Percentiles rank a stretch among this genome's conserved stretches.
phyloP scores from a whole-genome alignment of 257 asterid genomes.

The Voacanga thouarsii region DNA sequence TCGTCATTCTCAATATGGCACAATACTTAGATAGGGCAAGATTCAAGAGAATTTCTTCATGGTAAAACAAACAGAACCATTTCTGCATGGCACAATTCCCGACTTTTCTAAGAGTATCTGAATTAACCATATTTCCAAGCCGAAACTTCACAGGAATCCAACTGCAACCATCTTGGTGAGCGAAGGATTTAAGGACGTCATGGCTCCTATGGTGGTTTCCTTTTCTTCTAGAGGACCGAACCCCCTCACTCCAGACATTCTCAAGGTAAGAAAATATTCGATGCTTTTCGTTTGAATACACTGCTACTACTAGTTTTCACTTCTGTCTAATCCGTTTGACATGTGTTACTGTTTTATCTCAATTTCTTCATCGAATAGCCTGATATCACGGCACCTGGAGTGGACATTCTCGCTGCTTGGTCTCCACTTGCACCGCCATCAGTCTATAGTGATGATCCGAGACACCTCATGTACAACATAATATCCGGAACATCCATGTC shows the following conservation, averaged over 20 bases:
- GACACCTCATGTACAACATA: constrained; percentile 24
- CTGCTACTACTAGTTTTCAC: neutral
- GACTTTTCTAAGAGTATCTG: neutral
- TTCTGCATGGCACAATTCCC: neutral
- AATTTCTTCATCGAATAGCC: constrained; percentile 2
- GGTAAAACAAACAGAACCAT: too few species aligned
- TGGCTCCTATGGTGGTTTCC: constrained; percentile 37
- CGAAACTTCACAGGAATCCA: constrained; percentile 8
- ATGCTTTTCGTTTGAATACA: neutral
- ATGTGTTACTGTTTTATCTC: neutral
- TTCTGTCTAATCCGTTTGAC: neutral
- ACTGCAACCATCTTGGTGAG: constrained; percentile 18
- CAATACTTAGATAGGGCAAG: too few species aligned
- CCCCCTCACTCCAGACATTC: constrained; percentile 12
- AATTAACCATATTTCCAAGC: neutral
- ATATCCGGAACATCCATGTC: constrained; percentile 51
- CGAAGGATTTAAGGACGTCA: constrained; percentile 35
- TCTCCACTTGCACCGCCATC: constrained; percentile 8
- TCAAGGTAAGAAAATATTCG: constrained; percentile 7
- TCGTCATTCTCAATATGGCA: neutral
- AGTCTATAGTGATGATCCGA: constrained; percentile 7
- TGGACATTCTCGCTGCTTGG: constrained; percentile 22
- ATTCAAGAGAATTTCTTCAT: too few species aligned
- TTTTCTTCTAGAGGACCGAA: constrained; percentile 49
- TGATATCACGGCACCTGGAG: constrained; percentile 21